Evolutionary conservation across 768 basidiomycete genomes (phyloP), one percentile per base, ranked within the genome.

Genomic region (Termitomyces titanicus): DNA sequence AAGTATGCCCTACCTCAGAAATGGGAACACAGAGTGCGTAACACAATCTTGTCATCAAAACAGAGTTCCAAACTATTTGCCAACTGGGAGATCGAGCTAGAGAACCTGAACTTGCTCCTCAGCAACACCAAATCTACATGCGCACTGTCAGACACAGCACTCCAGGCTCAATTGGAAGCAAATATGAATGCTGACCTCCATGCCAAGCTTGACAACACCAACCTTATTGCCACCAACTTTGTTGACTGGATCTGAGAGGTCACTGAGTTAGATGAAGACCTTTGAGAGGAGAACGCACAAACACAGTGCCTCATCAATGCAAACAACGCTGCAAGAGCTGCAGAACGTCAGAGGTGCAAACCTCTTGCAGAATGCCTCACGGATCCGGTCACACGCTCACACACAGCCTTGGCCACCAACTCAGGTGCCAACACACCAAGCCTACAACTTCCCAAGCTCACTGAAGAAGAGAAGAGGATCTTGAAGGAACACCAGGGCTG

Each of bases 51-150:
- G 17, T 46, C 47, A 1, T 45, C 51, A 24, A 35, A 49, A 22
- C 59, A 62, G 33, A 53, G 50, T 25, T 13, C 47, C 40, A 15
- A 25, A 10, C n/a, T 33, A 3, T 64, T 64, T 51, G 48, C 58
- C n/a, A 51, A 60, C 29, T 64, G 56, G 59, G 51, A 56, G 40
- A 62, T 64, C 45, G 43, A 62, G 43, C 25, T 65, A 2, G 58
- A 65, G 37, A 63, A 61, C 51, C 51, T 56, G 13, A 63, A 61
- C 39, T 48, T 60, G 9, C 7, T 53, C 62, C 27, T 47, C 61
- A 6, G 55, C 37, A n/a, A 51, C 57, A 17, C 24, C 35, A 47
- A 29, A 33, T 34, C 7, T 45, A 18, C 53, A 38, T 47, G 17
- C 24, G 47, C 22, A 49, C 47, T 7, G 27, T 29, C 8, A 31